Percentiles rank a stretch among this genome's conserved stretches.
These are phyloP conservation scores for Candida piceae DNA, from an alignment of 805 yeast species.

Conservation along the genomic window DNA sequence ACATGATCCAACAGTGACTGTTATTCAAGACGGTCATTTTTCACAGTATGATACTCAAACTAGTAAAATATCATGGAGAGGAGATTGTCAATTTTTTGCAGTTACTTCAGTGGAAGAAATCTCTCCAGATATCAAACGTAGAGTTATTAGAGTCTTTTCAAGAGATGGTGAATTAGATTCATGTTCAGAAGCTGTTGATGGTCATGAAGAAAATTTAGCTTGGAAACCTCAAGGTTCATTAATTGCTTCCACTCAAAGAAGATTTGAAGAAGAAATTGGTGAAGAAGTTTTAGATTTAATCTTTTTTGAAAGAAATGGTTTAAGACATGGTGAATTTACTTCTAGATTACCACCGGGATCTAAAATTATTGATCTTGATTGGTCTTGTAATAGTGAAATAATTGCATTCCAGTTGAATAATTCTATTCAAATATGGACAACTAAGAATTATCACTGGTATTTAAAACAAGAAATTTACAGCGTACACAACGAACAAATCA, in stretches of 20 bases:
- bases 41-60: conserved; percentile 48
- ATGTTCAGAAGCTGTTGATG: conserved; percentile 86
- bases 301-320: conserved; percentile 90
- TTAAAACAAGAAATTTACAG: conserved; percentile 69
- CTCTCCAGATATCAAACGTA: conserved; percentile 41
- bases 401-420: conserved; percentile 61
- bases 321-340: conserved; percentile 81
- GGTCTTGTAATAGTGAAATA: conserved; percentile 81
- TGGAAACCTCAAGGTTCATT: conserved; percentile 93
- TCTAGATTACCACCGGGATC: conserved; percentile 54
- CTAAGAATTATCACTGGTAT: conserved; percentile 94
- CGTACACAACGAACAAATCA: conserved; percentile 27
- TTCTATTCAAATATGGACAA: conserved; percentile 81
- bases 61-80: conserved; percentile 80
- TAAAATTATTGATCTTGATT: conserved; percentile 48
- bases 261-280: conserved; percentile 44
- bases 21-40: conserved; percentile 62
- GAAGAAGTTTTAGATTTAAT: conserved; percentile 49
- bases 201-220: conserved; percentile 63
- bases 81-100: conserved; percentile 83
- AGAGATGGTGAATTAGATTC: conserved; percentile 76
- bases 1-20: conserved; percentile 85
- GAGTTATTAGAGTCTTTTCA: conserved; percentile 78
- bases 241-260: conserved; percentile 77
- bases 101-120: conserved; percentile 57